Evolutionary conservation across 805 yeast genomes (phyloP).

Genomic region (Ogataea pignaliae): DNA sequence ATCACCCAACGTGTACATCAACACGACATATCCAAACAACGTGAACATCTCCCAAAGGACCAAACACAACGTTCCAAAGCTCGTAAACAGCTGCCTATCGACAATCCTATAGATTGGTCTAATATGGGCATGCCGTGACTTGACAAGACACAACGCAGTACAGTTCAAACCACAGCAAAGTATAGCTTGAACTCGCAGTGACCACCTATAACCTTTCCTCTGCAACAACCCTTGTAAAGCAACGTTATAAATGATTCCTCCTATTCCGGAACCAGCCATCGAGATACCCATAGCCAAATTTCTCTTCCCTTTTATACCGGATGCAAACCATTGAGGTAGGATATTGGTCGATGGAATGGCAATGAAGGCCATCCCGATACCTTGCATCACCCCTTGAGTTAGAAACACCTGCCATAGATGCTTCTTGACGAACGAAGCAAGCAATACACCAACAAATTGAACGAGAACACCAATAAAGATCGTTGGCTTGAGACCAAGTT

Average conservation of each 20-base stretch:
- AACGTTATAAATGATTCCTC: constrained; percentile 49
- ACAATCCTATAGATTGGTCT: constrained; percentile 34
- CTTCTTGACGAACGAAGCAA: constrained; percentile 58
- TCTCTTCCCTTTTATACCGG: constrained; percentile 42
- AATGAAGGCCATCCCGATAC: constrained; percentile 52
- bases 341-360: constrained; percentile 56
- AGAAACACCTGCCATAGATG: constrained; percentile 62
- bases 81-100: constrained; percentile 37
- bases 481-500: constrained; percentile 36
- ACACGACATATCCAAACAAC: constrained; percentile 56
- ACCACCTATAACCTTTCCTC: constrained; percentile 40
- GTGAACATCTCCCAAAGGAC: constrained; percentile 42
- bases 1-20: constrained; percentile 55
- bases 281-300: constrained; percentile 48
- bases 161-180: constrained; percentile 31
- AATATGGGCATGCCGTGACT: constrained; percentile 35
- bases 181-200: constrained; percentile 45
- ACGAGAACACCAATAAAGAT: constrained; percentile 43
- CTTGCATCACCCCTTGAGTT: constrained; percentile 64
- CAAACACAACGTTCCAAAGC: constrained; percentile 31
- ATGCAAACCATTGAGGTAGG: constrained; percentile 63
- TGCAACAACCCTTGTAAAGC: constrained; percentile 44
- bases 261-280: constrained; percentile 49
- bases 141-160: constrained; percentile 32
- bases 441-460: constrained; percentile 50